Evolutionary conservation across 306 rosid genomes (phyloP), one percentile per base, ranked within the genome.

Genomic region (Pterocarpus santalinus): DNA sequence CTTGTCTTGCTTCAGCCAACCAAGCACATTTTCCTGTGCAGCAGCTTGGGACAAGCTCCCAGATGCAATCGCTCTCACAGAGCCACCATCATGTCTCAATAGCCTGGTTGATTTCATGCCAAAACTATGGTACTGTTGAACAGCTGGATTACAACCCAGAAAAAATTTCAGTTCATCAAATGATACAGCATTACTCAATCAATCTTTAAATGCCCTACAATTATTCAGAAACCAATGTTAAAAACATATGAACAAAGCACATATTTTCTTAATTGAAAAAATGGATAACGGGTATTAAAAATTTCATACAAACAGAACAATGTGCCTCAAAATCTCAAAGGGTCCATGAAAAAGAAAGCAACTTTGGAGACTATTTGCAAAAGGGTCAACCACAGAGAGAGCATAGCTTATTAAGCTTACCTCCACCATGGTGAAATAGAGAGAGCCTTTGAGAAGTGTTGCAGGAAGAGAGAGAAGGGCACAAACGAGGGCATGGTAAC

Each of bases 1-100:
- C 63, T 88, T 90, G 83, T 94, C 98, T 36, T 81, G 76, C 83
- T 89, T 94, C 12, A 88, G 95, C 98, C 98, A 94, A 84, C 88
- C 97, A 5, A 88, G 86, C 39, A 84, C 86, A 89, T 92, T 88
- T 85, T 94, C 97, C 15, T 85, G 86, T 35, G 90, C 72, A 69
- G 93, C 76, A 30, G 87, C 69, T 5, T 88, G 88, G 47, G 88
- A 81, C 14, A 77, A 69, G 83, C 75, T 87, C 80, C 88, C 89
- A 49, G 84, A 84, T 61, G 91, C 79, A 67, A 78, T 84, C 84
- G 85, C 41, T 65, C 82, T 55, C 85, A 61, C 32, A 76, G 83
- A 17, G 46, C 74, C 72, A 51, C 80, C 84, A 46, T 90, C 89
- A 61, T 85, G 82, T 75, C 90, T 83, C 85, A 87, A 85, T 78